phyloP scores from a whole-genome alignment of 208 protist genomes.

The Crithidia fasciculata region DNA sequence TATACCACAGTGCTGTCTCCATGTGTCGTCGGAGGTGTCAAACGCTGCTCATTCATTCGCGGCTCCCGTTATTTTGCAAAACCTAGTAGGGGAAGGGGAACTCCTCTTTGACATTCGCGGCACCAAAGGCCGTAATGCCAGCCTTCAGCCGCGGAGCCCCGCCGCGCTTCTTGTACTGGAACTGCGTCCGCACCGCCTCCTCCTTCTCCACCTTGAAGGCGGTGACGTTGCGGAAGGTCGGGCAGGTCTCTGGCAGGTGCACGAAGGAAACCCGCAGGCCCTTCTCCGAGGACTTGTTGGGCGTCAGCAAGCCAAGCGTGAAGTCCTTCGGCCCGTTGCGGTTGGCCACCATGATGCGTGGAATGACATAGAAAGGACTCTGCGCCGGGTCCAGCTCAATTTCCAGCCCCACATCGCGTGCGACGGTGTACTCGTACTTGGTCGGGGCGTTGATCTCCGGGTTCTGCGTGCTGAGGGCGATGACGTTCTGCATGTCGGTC shows the following conservation, averaged over 20 bases:
- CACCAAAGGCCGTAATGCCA: slow-evolving; percentile 33
- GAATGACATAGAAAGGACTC: slow-evolving; percentile 60
- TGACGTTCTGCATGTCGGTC: slow-evolving; percentile 23
- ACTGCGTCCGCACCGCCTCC: slow-evolving; percentile 26
- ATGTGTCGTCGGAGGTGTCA: too few relatives aligned
- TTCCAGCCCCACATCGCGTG: slow-evolving; percentile 53
- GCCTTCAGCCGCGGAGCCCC: slow-evolving; percentile 28
- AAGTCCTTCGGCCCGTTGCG: slow-evolving; percentile 31
- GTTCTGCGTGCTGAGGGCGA: slow-evolving; percentile 32
- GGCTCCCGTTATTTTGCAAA: too few relatives aligned
- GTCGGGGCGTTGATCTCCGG: slow-evolving; percentile 30
- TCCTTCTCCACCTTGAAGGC: slow-evolving; percentile 26
- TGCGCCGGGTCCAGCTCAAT: slow-evolving; percentile 51
- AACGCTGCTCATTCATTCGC: too few relatives aligned
- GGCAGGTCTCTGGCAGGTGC: slow-evolving; percentile 31
- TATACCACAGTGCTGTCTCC: too few relatives aligned
- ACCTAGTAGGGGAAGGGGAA: slow-evolving; percentile 33
- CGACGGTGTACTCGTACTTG: slow-evolving; percentile 45
- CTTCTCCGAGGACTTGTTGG: slow-evolving; percentile 23
- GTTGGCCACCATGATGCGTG: slow-evolving; percentile 40
- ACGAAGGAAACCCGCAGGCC: slow-evolving; percentile 44
- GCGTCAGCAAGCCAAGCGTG: slow-evolving; percentile 39
- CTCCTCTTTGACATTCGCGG: slow-evolving; percentile 33
- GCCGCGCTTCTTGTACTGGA: slow-evolving; percentile 51
- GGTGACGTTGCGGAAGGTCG: slow-evolving; percentile 33